Conservation (phyloP, 208 protist species). For the Trypanosoma platydactyli region DNA sequence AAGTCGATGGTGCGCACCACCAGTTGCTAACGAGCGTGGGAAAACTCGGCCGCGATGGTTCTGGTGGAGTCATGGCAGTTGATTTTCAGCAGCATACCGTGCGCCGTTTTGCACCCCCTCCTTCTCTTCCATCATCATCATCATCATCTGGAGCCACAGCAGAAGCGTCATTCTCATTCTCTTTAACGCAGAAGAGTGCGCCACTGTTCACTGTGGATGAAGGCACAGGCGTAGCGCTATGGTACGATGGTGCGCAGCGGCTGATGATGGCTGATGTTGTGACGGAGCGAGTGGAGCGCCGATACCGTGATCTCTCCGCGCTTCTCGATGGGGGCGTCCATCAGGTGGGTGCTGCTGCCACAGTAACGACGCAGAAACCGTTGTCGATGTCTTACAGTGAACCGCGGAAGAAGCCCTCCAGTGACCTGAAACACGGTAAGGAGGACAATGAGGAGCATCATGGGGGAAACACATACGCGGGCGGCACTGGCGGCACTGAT, state of each 20-base stretch:
- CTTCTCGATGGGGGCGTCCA: constrained; percentile 54
- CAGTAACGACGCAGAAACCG: constrained; percentile 35
- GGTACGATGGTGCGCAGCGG: constrained; percentile 32
- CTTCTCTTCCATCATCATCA: not conserved
- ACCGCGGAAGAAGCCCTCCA: constrained; percentile 65
- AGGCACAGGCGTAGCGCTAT: constrained; percentile 23
- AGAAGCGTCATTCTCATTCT: not conserved
- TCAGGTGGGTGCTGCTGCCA: constrained; percentile 32
- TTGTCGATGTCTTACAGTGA: constrained; percentile 80
- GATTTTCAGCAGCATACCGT: constrained; percentile 30
- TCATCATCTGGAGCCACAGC: not conserved
- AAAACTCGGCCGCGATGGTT: not conserved
- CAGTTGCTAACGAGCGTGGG: constrained; percentile 13
- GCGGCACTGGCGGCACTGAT: constrained; percentile 87
- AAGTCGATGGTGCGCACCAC: constrained; percentile 2
- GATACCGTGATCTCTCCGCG: constrained; percentile 55
- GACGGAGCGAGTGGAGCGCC: constrained; percentile 52
- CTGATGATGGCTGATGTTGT: constrained; percentile 54
- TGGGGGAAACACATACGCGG: constrained; percentile 92
- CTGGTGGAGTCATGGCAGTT: constrained; percentile 16
- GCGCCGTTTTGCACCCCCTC: constrained; percentile 26
- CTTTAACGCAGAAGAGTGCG: not conserved
- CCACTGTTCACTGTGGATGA: constrained; percentile 20
- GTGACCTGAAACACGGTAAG: constrained; percentile 88
- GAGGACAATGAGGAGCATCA: constrained; percentile 90